Evolutionary conservation across 225 moss, liverwort and hornwort genomes (phyloP).

Genomic region (Polytrichum formosum): DNA sequence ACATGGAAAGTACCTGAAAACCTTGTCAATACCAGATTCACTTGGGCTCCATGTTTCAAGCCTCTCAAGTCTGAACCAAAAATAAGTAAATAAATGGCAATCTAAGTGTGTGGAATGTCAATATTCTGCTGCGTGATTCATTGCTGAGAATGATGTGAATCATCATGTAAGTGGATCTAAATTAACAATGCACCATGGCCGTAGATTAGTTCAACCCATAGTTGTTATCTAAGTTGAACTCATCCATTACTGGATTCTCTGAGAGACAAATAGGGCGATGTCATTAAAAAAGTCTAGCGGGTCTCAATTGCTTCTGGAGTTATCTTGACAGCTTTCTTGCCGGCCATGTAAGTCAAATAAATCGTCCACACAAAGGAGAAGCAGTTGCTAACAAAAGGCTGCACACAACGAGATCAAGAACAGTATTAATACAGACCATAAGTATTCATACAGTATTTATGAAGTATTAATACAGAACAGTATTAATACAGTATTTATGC

Average conservation of each 20-base stretch:
- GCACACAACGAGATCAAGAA: slow-evolving; percentile 20
- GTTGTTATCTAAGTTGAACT: too few relatives aligned
- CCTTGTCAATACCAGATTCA: not conserved
- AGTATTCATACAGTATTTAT: too few relatives aligned
- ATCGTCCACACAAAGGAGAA: slow-evolving; percentile 65
- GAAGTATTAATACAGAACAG: too few relatives aligned
- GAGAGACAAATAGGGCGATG: not conserved
- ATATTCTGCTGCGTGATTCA: not conserved
- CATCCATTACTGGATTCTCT: not conserved
- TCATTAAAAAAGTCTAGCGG: not conserved
- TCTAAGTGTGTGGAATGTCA: not conserved
- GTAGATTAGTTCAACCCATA: too few relatives aligned
- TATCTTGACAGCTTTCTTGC: slow-evolving; percentile 33
- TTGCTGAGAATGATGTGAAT: too few relatives aligned
- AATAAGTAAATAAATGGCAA: not conserved
- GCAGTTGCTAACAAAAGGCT: slow-evolving; percentile 60
- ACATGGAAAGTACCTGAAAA: not conserved
- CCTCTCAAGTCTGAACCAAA: not conserved
- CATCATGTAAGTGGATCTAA: too few relatives aligned
- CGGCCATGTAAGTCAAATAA: slow-evolving; percentile 54
- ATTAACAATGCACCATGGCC: too few relatives aligned
- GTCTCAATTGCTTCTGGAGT: slow-evolving; percentile 8
- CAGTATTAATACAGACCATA: too few relatives aligned
- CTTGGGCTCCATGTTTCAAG: not conserved
- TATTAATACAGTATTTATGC: too few relatives aligned